Evolutionary conservation across 345 rosid species (phyloP).

Genomic region (Firmiana major): DNA sequence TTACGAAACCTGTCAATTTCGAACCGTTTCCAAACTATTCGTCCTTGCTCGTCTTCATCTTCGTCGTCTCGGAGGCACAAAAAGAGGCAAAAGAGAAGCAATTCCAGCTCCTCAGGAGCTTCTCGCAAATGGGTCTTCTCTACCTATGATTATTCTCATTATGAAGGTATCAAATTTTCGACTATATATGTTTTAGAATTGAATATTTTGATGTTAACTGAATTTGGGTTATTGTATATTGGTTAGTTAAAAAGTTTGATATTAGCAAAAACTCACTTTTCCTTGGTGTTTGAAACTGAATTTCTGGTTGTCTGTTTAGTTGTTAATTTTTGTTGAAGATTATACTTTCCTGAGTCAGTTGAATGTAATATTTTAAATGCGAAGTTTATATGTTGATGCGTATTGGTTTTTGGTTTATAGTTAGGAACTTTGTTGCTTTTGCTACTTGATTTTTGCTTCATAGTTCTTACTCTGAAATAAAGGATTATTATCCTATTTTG

Average conservation of each 20-base stretch:
- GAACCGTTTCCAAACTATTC: conserved; percentile 4
- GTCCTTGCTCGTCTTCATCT: conserved; percentile 4
- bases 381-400: not conserved
- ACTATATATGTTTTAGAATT: too few relatives aligned
- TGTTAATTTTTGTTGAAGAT: not conserved
- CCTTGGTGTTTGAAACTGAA: not conserved
- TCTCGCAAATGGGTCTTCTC: conserved; percentile 20
- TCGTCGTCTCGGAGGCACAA: not conserved
- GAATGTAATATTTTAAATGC: not conserved
- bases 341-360: not conserved
- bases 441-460: not conserved
- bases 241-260: not conserved
- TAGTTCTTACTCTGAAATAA: not conserved
- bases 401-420: not conserved
- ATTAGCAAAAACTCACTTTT: not conserved
- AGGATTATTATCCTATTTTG: not conserved
- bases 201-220: not conserved
- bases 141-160: conserved; percentile 11
- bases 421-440: not conserved
- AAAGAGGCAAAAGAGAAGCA: not conserved
- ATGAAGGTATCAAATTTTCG: conserved; percentile 6
- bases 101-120: not conserved
- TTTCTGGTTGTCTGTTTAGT: not conserved
- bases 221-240: not conserved
- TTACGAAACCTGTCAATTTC: not conserved